phyloP scores from a whole-genome alignment of 2,329 filamentous ascomycete species.

The Monosporascus sp. region DNA sequence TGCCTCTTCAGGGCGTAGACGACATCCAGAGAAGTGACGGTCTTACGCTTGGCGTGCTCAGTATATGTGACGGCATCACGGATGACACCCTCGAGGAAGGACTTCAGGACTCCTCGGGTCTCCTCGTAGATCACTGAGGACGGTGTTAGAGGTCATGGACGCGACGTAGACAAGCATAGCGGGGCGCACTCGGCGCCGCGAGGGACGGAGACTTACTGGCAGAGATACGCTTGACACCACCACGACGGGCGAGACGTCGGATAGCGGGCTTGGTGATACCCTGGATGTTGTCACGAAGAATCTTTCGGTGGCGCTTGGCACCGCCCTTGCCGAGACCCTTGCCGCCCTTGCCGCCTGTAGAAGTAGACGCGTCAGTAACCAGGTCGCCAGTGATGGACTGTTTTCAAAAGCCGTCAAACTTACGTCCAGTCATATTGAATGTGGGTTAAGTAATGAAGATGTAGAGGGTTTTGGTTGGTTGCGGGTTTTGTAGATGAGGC shows the following conservation, averaged over 20 bases:
- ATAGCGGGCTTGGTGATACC: constrained; percentile 99
- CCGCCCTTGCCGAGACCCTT: constrained; percentile 15
- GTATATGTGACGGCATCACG: constrained; percentile 76
- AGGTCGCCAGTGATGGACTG: neutral
- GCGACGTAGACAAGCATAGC: neutral
- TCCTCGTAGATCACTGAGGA: constrained; percentile 30
- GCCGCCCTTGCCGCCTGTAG: constrained; percentile 13
- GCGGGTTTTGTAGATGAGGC: constrained; percentile 15
- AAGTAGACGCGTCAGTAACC: constrained; percentile 5
- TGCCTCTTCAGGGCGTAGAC: constrained; percentile 61
- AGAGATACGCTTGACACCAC: constrained; percentile 99
- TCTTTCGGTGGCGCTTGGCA: constrained; percentile 97
- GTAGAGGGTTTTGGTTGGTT: constrained; percentile 5
- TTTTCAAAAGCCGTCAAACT: constrained; percentile 8
- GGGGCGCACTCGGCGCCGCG: too few relatives aligned
- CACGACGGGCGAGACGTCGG: constrained; percentile 96
- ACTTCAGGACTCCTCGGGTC: constrained; percentile 77
- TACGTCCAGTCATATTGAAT: constrained; percentile 30
- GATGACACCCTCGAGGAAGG: constrained; percentile 78
- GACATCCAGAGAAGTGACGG: constrained; percentile 59
- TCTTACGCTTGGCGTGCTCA: constrained; percentile 77
- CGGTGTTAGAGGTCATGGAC: constrained; percentile 13
- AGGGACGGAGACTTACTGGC: constrained; percentile 58
- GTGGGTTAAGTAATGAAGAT: constrained; percentile 7
- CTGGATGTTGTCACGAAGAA: constrained; percentile 99